Evolutionary conservation across 768 basidiomycete genomes (phyloP), one percentile per base, ranked within the genome.

Genomic region (Rhodotorula babjevae): DNA sequence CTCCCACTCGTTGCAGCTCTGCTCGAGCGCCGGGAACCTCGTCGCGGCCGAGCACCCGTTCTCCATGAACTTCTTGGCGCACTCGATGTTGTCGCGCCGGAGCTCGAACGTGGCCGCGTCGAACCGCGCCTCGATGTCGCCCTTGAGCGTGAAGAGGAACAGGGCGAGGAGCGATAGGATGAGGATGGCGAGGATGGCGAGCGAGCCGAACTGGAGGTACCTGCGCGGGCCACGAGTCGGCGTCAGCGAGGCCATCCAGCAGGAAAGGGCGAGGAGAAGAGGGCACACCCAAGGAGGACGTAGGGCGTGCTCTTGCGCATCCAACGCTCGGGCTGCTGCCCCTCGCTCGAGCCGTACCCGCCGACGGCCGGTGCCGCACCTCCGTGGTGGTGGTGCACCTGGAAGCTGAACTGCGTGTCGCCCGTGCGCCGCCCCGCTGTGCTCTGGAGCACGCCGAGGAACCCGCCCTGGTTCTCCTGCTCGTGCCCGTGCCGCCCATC

Each of bases 161-260:
- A 90, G 88, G 60, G 93, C 82, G 58, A 89, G 83, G 69, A 97
- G 84, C 79, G 93, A 96, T 73, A 99, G 82, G 78, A 91, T 90
- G 61, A 94, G 83, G 53, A 91, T 77, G 61, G 93, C 87, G 50
- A 97, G 85, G 12, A 90, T 88, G 33, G 91, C 82, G 81, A 97
- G 96, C 84, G 96, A 96, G 81, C 91, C 87, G 82, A 98, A 92
- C 80, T 98, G 95, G 31, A 95, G 83, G 81, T 98, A 98, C 72
- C 91, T 75, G 62, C 53, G 72, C n/a, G 44, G 18, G 14, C 44
- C 19, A 36, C 44, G 50, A 11, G 12, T 7, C 23, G 25, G 25
- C 8, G 52, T 31, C 49, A 55, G 68, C 5, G 21, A 57, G 42
- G 25, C 14, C n/a, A 12, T 44, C n/a, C n/a, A n/a, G n/a, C n/a